Evolutionary conservation across 2,329 filamentous ascomycete species (phyloP).

Genomic region (Aureobasidium sp.): DNA sequence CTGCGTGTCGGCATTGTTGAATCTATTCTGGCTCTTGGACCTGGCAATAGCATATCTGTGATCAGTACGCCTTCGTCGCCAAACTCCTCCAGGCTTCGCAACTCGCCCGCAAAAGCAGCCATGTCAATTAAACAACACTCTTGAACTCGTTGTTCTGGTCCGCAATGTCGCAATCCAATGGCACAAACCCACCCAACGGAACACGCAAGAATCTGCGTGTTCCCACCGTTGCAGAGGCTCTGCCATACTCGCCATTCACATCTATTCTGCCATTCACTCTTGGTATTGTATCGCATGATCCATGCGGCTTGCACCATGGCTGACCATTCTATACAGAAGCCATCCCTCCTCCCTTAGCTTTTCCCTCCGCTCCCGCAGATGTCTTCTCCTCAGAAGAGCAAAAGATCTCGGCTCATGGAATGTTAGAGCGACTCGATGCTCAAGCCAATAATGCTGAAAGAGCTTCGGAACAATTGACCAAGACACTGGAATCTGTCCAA

Average conservation of each 20-base stretch:
- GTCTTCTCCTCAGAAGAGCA: slow-evolving; percentile 36
- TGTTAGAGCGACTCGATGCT: slow-evolving; percentile 62
- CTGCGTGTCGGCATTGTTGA: background rate
- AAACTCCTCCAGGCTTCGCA: background rate
- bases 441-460: slow-evolving; percentile 56
- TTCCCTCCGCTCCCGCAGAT: slow-evolving; percentile 34
- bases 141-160: background rate
- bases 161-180: slow-evolving; percentile 11
- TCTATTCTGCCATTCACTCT: slow-evolving; percentile 73
- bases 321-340: slow-evolving; percentile 33
- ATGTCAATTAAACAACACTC: background rate
- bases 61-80: background rate
- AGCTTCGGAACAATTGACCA: slow-evolving; percentile 60
- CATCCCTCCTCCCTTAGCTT: slow-evolving; percentile 39
- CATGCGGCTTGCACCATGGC: background rate
- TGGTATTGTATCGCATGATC: slow-evolving; percentile 43
- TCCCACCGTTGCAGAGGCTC: slow-evolving; percentile 60
- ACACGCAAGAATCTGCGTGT: slow-evolving; percentile 24
- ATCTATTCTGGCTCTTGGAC: background rate
- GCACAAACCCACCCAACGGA: background rate
- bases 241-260: slow-evolving; percentile 76
- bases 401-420: slow-evolving; percentile 43
- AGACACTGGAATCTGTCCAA: slow-evolving; percentile 66
- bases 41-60: background rate
- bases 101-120: background rate